Evolutionary conservation across 495 filamentous ascomycete genomes (phyloP).

Genomic region (Annulohypoxylon maeteangense): DNA sequence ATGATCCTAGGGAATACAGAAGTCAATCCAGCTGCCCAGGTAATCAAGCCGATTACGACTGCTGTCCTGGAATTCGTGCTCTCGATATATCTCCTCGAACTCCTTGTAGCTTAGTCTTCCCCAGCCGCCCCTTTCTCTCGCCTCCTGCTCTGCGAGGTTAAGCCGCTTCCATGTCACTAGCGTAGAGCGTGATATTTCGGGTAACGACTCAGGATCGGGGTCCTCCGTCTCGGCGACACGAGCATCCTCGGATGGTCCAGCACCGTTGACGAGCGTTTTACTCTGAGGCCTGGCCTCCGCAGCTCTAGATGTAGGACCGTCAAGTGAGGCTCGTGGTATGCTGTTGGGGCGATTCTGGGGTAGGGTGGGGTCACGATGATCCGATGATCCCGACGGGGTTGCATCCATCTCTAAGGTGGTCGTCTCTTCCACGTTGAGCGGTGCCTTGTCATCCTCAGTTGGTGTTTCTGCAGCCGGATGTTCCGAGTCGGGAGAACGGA

Average conservation of each 20-base stretch:
- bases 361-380: constrained; percentile 71
- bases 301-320: constrained; percentile 26
- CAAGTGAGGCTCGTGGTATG: constrained; percentile 11
- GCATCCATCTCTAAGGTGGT: not conserved
- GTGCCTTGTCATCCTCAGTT: not conserved
- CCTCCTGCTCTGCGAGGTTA: constrained; percentile 72
- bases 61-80: constrained; percentile 63
- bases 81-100: constrained; percentile 76
- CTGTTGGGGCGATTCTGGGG: constrained; percentile 74
- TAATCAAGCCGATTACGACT: constrained; percentile 71
- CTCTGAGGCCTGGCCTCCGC: not conserved
- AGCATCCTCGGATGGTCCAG: not conserved
- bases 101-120: constrained; percentile 76
- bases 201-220: constrained; percentile 12
- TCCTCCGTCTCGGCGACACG: constrained; percentile 11
- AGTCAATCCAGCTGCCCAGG: constrained; percentile 86
- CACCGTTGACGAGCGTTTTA: not conserved
- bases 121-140: constrained; percentile 74
- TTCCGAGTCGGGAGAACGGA: constrained; percentile 35
- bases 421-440: not conserved
- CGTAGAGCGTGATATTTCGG: constrained; percentile 44
- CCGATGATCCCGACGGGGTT: constrained; percentile 1
- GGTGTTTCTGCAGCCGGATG: not conserved
- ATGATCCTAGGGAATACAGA: constrained; percentile 64
- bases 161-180: constrained; percentile 64